A percentile compares a stretch with the other conserved stretches of the same genome.
Evolutionary conservation across 1,139 yeast genomes (phyloP).

Genomic region (Saccharomyces hybrid): DNA sequence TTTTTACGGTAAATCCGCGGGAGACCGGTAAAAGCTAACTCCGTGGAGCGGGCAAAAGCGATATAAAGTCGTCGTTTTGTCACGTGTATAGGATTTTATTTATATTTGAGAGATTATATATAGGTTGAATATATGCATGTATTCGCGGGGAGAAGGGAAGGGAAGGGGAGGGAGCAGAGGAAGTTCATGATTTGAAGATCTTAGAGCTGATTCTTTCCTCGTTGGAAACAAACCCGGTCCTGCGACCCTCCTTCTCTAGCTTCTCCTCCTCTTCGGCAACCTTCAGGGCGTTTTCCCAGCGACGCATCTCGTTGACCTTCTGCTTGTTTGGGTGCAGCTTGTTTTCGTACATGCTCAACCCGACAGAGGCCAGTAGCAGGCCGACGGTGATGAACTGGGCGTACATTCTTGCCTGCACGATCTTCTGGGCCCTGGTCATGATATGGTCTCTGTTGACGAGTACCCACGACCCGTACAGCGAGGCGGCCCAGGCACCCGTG

Average conservation of each 20-base stretch:
- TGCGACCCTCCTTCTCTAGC: constrained; percentile 16
- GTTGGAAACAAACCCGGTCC: constrained; percentile 21
- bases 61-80: constrained; percentile 1
- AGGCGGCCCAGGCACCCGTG: constrained; percentile 77
- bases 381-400: constrained; percentile 77
- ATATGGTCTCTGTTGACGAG: constrained; percentile 67
- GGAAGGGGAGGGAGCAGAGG: no score
- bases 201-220: constrained; percentile 30
- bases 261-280: constrained; percentile 34
- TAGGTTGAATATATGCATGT: not conserved
- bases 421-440: constrained; percentile 74
- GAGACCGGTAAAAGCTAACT: not conserved
- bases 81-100: not conserved
- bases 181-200: constrained; percentile 22
- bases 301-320: constrained; percentile 33
- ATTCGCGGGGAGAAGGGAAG: not conserved
- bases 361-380: constrained; percentile 55
- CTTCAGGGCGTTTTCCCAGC: constrained; percentile 39
- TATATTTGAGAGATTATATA: not conserved
- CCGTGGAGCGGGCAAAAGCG: not conserved
- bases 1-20: not conserved
- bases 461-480: constrained; percentile 79
- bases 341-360: constrained; percentile 56
- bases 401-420: constrained; percentile 90
- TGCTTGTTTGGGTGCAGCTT: constrained; percentile 40